Evolutionary conservation across 768 basidiomycete species (phyloP).

Genomic region (Termitomyces sp.): DNA sequence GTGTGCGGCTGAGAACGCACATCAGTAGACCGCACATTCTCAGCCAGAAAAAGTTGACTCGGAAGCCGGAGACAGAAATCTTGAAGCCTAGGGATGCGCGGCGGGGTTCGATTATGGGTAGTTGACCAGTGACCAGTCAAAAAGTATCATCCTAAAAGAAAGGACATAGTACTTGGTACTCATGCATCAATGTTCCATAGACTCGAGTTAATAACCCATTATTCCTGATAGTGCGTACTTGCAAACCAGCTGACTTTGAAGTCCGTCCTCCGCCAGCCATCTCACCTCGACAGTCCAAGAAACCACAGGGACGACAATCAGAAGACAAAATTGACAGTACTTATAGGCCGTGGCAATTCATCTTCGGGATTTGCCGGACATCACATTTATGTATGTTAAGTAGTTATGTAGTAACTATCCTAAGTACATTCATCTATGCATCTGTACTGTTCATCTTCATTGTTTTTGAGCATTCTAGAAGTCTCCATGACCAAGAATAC

Average conservation of each 20-base stretch:
- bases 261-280: not conserved
- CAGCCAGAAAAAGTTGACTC: too few species aligned
- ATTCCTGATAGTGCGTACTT: not conserved
- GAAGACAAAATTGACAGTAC: too few species aligned
- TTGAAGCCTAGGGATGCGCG: not conserved
- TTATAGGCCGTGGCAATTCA: not conserved
- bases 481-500: not conserved
- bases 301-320: too few species aligned
- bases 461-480: not conserved
- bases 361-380: not conserved
- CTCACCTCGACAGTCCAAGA: too few species aligned
- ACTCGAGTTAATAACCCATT: not conserved
- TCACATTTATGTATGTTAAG: too few species aligned
- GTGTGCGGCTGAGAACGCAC: not conserved
- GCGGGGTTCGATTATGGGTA: not conserved
- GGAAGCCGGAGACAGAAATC: not conserved
- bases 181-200: not conserved
- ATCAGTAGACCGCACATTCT: not conserved
- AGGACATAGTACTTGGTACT: not conserved
- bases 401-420: too few species aligned
- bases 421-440: not conserved
- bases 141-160: not conserved
- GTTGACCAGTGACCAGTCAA: not conserved
- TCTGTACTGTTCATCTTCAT: not conserved
- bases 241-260: not conserved